Evolutionary conservation across 306 rosid genomes (phyloP), one percentile per base, ranked within the genome.

Genomic region (Hippophae tibetana): DNA sequence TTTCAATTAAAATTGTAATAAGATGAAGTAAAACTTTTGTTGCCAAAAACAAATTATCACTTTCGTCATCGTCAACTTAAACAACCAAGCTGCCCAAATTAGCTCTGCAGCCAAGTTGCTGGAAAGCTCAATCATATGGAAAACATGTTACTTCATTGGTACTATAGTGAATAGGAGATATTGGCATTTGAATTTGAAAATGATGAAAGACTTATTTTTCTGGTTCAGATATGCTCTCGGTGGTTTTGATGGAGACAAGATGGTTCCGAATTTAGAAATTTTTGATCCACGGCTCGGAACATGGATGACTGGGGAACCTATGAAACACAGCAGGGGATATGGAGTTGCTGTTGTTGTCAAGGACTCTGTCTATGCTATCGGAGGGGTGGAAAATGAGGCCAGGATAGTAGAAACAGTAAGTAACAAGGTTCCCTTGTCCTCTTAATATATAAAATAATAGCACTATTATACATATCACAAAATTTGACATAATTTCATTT

Each of bases 311-410:
- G 92, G 64, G 55, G 83, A 87, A 57, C 69, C 79, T 27, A 72
- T 78, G 81, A 76, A 74, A 44, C 61, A 66, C 46, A 14, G 65
- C 5, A 55, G 79, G 42, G 82, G 84, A 52, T 76, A 70, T 76
- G 69, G 63, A n/a, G 87, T 73, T 13, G 94, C 95, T 55, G 85
- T 76, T 8, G 89, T 76, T 25, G 70, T 87, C 49, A 63, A 81
- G 6, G 87, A 81, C 3, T 70, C 90, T 7, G 84, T 90, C 46
- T 77, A 55, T 55, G 69, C 76, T 47, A 69, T 90, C 46, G 97
- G 96, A 51, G 97, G 96, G 44, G 63, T 83, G 51, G 69, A 63
- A 62, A 63, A 5, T 31, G 76, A 52, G 9, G 66, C 69, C 9
- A 62, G 11, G 56, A 54, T 84, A 48, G 72, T 76, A 54, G 81